Percentiles rank a stretch among this genome's conserved stretches.
Evolutionary conservation across 345 rosid genomes (phyloP).

Genomic region (Eucalyptus tenuipes): DNA sequence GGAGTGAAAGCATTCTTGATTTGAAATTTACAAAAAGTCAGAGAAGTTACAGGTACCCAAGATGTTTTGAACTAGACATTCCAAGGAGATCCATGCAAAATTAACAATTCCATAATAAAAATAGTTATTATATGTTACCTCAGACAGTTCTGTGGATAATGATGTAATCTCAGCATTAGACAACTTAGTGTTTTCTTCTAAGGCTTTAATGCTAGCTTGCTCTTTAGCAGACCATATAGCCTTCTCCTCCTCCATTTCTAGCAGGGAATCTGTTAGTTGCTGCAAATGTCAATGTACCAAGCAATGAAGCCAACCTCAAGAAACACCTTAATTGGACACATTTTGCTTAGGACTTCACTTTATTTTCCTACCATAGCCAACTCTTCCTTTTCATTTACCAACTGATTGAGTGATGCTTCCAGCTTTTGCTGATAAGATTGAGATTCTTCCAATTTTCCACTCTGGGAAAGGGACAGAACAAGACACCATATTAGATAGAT

Average conservation of each 20-base stretch:
- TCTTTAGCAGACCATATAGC: slow-evolving; percentile 73
- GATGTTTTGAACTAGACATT: neutral
- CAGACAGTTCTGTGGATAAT: slow-evolving; percentile 31
- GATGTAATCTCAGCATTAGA: slow-evolving; percentile 24
- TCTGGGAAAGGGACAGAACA: slow-evolving; percentile 29
- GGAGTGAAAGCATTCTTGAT: neutral
- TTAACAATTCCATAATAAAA: neutral
- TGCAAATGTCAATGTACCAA: slow-evolving; percentile 2
- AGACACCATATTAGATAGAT: neutral
- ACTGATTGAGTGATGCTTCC: slow-evolving; percentile 32
- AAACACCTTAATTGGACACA: neutral
- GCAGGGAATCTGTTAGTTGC: slow-evolving; percentile 73
- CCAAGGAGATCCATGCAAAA: neutral
- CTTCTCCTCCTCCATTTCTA: slow-evolving; percentile 92
- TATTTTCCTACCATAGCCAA: slow-evolving; percentile 57
- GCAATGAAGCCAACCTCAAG: neutral
- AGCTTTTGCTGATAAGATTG: slow-evolving; percentile 31
- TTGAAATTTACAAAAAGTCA: neutral
- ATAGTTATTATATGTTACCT: slow-evolving; percentile 25
- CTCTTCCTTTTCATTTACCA: slow-evolving; percentile 81
- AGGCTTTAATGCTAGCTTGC: slow-evolving; percentile 44
- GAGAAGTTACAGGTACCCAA: neutral
- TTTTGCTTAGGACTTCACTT: neutral
- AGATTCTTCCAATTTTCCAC: slow-evolving; percentile 46
- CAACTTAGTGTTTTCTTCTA: slow-evolving; percentile 45